Evolutionary conservation across 2,329 filamentous ascomycete genomes (phyloP).

Genomic region (Metarhizium album): DNA sequence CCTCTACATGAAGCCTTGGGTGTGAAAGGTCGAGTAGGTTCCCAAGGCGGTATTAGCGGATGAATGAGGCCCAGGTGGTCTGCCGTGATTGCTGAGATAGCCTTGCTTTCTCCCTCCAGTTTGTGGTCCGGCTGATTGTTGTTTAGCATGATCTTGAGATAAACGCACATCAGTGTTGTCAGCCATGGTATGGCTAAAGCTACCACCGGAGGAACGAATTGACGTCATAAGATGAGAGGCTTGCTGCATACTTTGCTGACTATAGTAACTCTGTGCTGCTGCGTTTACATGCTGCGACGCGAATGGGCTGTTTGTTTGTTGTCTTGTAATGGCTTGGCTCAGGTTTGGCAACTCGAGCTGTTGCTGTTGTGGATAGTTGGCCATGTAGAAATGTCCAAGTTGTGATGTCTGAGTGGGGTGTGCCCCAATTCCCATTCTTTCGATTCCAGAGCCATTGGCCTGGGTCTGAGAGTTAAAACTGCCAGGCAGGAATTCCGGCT

Average conservation of each 20-base stretch:
- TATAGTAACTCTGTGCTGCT: slow-evolving; percentile 1
- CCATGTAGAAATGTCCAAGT: slow-evolving; percentile 2
- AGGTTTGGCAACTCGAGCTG: neutral
- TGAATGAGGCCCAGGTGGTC: neutral
- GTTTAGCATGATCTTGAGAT: slow-evolving; percentile 1
- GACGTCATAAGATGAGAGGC: neutral
- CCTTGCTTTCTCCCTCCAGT: neutral
- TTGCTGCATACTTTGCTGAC: neutral
- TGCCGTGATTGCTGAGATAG: neutral
- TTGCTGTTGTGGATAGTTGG: neutral
- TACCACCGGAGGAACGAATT: neutral
- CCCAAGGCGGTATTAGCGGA: neutral
- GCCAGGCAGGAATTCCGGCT: neutral
- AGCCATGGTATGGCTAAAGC: neutral
- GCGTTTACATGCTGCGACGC: neutral
- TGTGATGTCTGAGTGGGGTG: neutral
- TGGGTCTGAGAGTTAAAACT: slow-evolving; percentile 1
- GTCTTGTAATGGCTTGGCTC: neutral
- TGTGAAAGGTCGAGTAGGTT: slow-evolving; percentile 3
- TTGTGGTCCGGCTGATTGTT: neutral
- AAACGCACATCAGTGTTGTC: neutral
- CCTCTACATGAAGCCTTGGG: slow-evolving; percentile 1
- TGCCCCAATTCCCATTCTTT: neutral
- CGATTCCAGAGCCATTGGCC: neutral
- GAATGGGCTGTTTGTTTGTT: neutral